phyloP scores from a whole-genome alignment of 106 monocot species.

The Triglochin maritima region DNA sequence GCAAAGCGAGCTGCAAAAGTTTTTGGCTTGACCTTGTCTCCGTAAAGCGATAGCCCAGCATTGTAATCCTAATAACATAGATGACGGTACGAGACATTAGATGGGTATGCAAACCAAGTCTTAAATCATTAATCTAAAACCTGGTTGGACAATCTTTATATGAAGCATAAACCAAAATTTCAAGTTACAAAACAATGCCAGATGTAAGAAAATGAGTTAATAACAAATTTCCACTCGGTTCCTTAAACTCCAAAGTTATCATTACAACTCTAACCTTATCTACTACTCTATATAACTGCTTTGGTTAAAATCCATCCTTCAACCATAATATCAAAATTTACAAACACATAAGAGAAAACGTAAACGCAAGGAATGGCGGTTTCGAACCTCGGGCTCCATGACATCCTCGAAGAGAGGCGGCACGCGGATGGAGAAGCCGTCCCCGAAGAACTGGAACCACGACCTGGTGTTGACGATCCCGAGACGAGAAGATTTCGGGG shows the following conservation, averaged over 20 bases:
- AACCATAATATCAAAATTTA: no score
- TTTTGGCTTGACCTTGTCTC: slow-evolving; percentile 63
- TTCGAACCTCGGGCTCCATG: slow-evolving; percentile 69
- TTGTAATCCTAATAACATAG: slow-evolving; percentile 39
- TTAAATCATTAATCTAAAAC: neutral
- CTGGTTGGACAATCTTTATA: no score
- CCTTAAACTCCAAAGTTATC: no score
- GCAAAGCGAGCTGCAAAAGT: slow-evolving; percentile 61
- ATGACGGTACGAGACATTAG: neutral
- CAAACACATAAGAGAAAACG: no score
- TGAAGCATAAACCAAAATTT: no score
- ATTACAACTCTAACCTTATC: no score
- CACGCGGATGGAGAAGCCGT: slow-evolving; percentile 83
- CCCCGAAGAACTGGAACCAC: slow-evolving; percentile 74
- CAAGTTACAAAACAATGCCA: no score
- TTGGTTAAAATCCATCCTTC: no score
- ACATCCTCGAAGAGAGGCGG: slow-evolving; percentile 74
- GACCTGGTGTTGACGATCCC: slow-evolving; percentile 68
- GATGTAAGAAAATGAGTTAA: no score
- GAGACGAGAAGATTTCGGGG: slow-evolving; percentile 11
- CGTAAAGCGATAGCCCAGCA: slow-evolving; percentile 47
- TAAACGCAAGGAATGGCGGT: no score
- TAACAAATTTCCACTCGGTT: no score
- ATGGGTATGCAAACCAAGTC: neutral
- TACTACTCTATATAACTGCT: no score